phyloP scores from a whole-genome alignment of 2,329 filamentous ascomycete species.

The Alternaria angustiovoidea region DNA sequence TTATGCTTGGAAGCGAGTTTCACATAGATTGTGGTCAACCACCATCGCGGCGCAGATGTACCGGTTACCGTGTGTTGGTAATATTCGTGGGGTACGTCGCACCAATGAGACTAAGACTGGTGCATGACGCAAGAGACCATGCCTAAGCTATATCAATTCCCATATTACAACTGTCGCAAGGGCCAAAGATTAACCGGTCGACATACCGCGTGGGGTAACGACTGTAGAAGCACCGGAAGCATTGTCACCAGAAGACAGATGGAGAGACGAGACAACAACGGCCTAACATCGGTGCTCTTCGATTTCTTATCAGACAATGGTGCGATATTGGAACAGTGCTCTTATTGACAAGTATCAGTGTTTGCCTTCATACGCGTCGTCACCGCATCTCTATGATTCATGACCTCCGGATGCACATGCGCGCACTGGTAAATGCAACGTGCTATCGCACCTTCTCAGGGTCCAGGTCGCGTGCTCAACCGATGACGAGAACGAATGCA shows the following conservation, averaged over 20 bases:
- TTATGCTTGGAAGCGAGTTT: constrained; percentile 12
- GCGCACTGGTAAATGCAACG: constrained; percentile 1
- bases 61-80: background rate
- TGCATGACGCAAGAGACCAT: background rate
- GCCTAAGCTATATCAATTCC: background rate
- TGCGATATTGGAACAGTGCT: background rate
- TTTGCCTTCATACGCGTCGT: background rate
- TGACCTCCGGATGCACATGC: background rate
- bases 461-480: background rate
- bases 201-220: background rate
- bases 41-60: constrained; percentile 5
- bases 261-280: background rate
- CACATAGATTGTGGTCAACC: constrained; percentile 7
- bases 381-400: background rate
- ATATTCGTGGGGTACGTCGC: background rate
- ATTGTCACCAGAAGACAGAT: background rate
- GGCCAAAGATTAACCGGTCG: background rate
- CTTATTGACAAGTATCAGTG: background rate
- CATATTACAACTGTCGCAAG: background rate
- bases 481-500: background rate
- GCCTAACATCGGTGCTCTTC: background rate
- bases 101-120: background rate
- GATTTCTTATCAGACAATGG: background rate
- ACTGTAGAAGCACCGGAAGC: background rate
- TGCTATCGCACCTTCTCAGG: background rate